Evolutionary conservation across 495 filamentous ascomycete species (phyloP).

Genomic region (Tuber aestivum): DNA sequence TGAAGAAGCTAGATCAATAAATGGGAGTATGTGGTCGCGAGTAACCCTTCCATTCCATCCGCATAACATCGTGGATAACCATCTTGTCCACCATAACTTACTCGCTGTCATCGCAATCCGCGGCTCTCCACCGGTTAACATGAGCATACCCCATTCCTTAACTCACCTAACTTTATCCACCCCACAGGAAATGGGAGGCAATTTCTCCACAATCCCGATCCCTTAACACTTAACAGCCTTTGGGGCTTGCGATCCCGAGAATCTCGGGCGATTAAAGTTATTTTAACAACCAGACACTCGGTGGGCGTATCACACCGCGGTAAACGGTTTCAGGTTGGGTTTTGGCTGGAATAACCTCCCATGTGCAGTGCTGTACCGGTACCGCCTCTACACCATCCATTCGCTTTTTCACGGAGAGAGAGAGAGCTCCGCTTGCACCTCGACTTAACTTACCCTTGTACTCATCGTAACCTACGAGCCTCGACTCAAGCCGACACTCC

Average conservation of each 20-base stretch:
- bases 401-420: not conserved
- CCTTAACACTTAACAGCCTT: not conserved
- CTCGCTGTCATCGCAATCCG: not conserved
- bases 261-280: not conserved
- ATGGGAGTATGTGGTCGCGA: not conserved
- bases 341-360: not conserved
- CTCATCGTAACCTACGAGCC: not conserved
- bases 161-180: not conserved
- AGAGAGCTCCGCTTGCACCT: not conserved
- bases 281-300: not conserved
- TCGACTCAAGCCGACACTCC: constrained; percentile 17
- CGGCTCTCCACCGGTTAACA: constrained; percentile 1
- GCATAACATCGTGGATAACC: not conserved
- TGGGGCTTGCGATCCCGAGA: not conserved
- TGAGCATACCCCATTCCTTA: not conserved
- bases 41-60: not conserved
- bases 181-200: not conserved
- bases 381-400: not conserved
- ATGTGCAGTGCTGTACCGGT: no score
- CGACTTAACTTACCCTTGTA: not conserved
- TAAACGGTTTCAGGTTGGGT: not conserved
- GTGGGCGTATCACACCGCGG: not conserved
- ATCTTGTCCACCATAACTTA: not conserved
- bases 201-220: not conserved
- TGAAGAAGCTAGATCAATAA: not conserved